These are phyloP conservation scores for Cordyceps cateniannulata DNA, from an alignment of 2,329 filamentous ascomycete genomes.

Conservation along the genomic window DNA sequence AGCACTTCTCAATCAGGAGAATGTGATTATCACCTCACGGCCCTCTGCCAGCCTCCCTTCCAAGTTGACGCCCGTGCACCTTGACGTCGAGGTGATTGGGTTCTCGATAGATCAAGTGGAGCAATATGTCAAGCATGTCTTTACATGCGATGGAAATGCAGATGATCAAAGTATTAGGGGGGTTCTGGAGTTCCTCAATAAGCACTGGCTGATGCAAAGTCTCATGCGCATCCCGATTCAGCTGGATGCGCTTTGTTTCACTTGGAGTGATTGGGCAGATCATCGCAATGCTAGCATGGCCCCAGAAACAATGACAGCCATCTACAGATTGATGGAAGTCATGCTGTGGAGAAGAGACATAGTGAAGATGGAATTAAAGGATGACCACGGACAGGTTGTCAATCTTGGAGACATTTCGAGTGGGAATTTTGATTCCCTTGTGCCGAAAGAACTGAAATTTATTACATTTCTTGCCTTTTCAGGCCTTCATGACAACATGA, in stretches of 20 bases:
- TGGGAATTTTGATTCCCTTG: too few species aligned
- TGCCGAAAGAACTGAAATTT: too few species aligned
- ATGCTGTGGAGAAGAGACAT: conserved; percentile 34
- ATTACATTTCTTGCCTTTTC: too few species aligned
- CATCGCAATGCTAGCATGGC: neutral
- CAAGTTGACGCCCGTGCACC: conserved; percentile 11
- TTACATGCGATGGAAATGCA: conserved; percentile 21
- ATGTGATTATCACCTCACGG: conserved; percentile 34
- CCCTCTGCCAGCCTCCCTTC: conserved; percentile 20
- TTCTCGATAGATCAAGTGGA: neutral
- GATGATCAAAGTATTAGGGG: neutral
- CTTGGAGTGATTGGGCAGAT: conserved; percentile 22
- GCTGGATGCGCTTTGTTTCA: conserved; percentile 36
- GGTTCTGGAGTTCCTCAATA: conserved; percentile 24
- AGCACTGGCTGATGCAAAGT: conserved; percentile 25
- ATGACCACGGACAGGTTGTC: too few species aligned
- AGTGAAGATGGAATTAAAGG: conserved; percentile 20
- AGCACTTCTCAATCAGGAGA: neutral
- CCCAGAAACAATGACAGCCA: conserved; percentile 31
- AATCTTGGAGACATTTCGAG: too few species aligned
- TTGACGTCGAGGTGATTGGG: neutral
- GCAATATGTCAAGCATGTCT: neutral
- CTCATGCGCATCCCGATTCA: conserved; percentile 37
- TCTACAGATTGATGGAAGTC: conserved; percentile 28
- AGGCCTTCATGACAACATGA: too few species aligned